phyloP scores from a whole-genome alignment of 768 basidiomycete species.

The Boletellus ananas region DNA sequence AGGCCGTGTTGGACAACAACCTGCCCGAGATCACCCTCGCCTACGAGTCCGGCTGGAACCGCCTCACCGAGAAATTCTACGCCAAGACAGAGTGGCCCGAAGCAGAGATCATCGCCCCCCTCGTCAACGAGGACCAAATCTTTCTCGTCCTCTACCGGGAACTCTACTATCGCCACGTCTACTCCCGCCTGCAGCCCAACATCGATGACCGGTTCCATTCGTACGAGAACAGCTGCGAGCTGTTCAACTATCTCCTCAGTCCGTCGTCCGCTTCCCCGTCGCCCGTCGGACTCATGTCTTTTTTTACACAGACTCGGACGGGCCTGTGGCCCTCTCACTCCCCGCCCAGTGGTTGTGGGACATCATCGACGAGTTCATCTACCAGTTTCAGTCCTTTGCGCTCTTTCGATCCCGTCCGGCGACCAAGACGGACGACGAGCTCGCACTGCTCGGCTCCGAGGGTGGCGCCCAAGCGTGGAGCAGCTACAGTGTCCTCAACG shows the following conservation, averaged over 20 bases:
- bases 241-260: conserved; percentile 98
- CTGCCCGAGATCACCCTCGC: conserved; percentile 86
- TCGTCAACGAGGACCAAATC: conserved; percentile 93
- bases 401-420: conserved; percentile 86
- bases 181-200: conserved; percentile 91
- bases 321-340: conserved; percentile 84
- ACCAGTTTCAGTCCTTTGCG: conserved; percentile 96
- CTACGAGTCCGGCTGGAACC: conserved; percentile 97
- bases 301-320: conserved; percentile 82
- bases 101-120: conserved; percentile 89
- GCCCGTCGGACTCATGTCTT: not conserved
- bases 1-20: conserved; percentile 90
- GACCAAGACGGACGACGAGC: conserved; percentile 86
- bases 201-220: conserved; percentile 98
- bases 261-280: not conserved
- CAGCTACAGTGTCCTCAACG: conserved; percentile 97
- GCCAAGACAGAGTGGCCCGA: conserved; percentile 95
- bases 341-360: conserved; percentile 99
- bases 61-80: conserved; percentile 95
- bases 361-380: conserved; percentile 96
- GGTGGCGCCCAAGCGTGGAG: conserved; percentile 86
- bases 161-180: conserved; percentile 92
- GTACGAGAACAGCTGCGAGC: conserved; percentile 95
- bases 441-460: conserved; percentile 74
- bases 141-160: conserved; percentile 97